Conservation (phyloP, 495 filamentous ascomycete species). For the Penicillium verhagenii region DNA sequence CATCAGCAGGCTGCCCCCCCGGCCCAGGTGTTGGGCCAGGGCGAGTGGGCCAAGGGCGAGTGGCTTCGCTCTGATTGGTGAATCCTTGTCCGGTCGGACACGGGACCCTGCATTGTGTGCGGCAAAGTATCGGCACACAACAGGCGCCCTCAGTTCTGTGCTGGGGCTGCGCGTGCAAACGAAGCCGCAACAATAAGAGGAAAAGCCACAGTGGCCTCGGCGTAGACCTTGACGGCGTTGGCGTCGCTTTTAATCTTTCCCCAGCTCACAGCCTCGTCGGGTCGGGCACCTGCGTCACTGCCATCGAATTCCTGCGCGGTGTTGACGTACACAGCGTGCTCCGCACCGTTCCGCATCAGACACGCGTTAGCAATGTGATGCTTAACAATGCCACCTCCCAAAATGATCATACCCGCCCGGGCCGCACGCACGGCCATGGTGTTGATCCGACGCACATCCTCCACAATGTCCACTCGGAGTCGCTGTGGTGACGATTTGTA, state of each 20-base stretch:
- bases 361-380: constrained; percentile 98
- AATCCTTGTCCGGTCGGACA: constrained; percentile 1
- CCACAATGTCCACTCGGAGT: constrained; percentile 81
- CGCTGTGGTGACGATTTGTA: constrained; percentile 78
- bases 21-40: no score
- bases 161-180: constrained; percentile 57
- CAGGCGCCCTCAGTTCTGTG: not conserved
- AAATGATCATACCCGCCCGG: constrained; percentile 86
- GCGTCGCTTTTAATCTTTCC: constrained; percentile 92
- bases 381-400: constrained; percentile 91
- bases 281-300: constrained; percentile 91
- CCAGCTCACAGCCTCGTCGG: constrained; percentile 97
- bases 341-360: constrained; percentile 94
- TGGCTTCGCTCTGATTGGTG: constrained; percentile 4
- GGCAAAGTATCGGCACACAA: not conserved
- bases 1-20: not conserved
- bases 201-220: constrained; percentile 89
- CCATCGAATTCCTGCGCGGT: constrained; percentile 97
- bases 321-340: constrained; percentile 95
- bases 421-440: constrained; percentile 81
- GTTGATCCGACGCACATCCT: constrained; percentile 87
- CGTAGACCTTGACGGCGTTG: constrained; percentile 88
- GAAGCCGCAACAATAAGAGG: constrained; percentile 94
- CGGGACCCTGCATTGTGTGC: constrained; percentile 19
- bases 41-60: not conserved